Conservation (phyloP, 257 asterid genomes). For the Salvia hispanica region DNA sequence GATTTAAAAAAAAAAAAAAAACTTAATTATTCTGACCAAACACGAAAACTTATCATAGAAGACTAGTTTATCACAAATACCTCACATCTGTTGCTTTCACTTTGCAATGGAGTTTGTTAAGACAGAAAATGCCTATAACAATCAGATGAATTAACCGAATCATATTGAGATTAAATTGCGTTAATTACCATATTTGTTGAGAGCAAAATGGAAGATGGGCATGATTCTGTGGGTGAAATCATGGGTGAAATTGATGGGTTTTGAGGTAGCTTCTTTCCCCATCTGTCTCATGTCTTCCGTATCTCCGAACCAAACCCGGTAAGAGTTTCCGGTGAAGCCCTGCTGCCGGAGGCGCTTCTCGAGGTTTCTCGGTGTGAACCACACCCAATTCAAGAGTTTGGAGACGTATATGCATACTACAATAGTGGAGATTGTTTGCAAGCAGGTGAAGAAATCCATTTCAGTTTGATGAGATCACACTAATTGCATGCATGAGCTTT, state of each 20-base stretch:
- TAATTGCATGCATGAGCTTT: no score
- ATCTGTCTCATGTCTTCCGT: constrained; percentile 30
- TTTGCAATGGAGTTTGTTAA: no score
- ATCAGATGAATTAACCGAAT: no score
- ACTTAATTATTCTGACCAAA: no score
- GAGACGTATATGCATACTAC: constrained; percentile 24
- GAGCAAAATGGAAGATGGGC: constrained; percentile 27
- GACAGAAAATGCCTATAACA: no score
- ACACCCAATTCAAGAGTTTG: constrained; percentile 36
- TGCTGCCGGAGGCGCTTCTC: constrained; percentile 38
- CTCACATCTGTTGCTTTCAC: no score
- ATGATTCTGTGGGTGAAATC: constrained; percentile 37
- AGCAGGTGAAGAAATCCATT: constrained; percentile 16
- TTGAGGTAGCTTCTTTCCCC: constrained; percentile 39
- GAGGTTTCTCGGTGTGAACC: constrained; percentile 40
- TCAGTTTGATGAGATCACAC: no score
- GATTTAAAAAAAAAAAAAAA: no score
- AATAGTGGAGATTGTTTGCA: neutral
- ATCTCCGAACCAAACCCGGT: constrained; percentile 43
- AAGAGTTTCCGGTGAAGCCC: constrained; percentile 44
- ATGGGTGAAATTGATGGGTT: constrained; percentile 42
- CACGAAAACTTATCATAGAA: no score
- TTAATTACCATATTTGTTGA: constrained; percentile 35
- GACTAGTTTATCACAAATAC: no score
- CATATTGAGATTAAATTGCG: no score